phyloP scores from a whole-genome alignment of 345 rosid species.

The Linum tenue region DNA sequence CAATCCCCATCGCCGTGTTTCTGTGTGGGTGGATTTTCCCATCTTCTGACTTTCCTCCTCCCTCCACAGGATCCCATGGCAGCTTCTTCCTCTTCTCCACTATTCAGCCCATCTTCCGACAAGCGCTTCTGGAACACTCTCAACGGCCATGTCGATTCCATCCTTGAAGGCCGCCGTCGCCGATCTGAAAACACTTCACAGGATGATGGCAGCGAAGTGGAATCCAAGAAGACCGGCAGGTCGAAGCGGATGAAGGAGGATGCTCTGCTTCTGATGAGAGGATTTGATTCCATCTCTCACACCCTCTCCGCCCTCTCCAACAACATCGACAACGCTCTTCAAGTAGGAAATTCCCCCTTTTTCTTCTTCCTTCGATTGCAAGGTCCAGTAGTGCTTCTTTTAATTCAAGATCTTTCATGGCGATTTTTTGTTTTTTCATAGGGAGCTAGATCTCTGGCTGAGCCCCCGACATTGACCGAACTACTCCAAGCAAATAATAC shows the following conservation, averaged over 20 bases:
- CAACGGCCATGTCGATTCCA: conserved; percentile 27
- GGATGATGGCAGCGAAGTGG: conserved; percentile 3
- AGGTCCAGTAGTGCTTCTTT: background rate
- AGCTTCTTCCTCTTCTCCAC: conserved; percentile 19
- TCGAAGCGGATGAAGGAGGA: conserved; percentile 61
- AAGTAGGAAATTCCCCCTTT: conserved; percentile 28
- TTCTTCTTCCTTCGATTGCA: background rate
- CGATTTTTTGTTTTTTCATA: conserved; percentile 10
- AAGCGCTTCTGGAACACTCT: conserved; percentile 49
- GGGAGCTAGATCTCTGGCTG: conserved; percentile 78
- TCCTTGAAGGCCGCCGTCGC: conserved; percentile 27
- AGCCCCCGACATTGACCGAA: conserved; percentile 73
- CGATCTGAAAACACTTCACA: background rate
- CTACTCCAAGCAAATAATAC: conserved; percentile 41
- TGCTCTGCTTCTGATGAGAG: conserved; percentile 69
- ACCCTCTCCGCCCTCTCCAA: conserved; percentile 69
- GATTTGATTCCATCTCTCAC: conserved; percentile 72
- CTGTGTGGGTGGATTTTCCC: too few relatives aligned
- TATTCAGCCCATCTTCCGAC: conserved; percentile 36
- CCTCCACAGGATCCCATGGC: background rate
- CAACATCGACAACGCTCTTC: conserved; percentile 79
- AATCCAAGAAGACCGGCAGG: conserved; percentile 21
- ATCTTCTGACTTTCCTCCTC: background rate
- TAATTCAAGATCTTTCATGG: conserved; percentile 1
- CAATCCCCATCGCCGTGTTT: too few relatives aligned